Evolutionary conservation across 352 stramenopile species (phyloP).

Genomic region (Globisporangium camurandrum): DNA sequence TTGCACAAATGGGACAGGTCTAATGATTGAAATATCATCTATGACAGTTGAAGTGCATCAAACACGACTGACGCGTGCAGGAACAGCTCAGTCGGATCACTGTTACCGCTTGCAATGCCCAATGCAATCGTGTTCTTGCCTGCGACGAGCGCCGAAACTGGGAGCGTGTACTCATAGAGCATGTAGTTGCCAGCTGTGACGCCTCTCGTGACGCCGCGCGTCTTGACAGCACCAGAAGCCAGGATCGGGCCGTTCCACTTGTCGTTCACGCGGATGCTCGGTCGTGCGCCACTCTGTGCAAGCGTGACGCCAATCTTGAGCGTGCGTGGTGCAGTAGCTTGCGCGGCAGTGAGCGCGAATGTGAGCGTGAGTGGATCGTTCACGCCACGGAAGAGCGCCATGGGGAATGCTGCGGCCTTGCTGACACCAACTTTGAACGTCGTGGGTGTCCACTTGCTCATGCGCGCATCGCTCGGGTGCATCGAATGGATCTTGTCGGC

Average conservation of each 20-base stretch:
- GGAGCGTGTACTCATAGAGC: constrained; percentile 41
- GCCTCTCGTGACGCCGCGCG: constrained; percentile 36
- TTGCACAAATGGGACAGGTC: no score
- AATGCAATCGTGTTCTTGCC: constrained; percentile 31
- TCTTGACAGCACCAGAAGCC: constrained; percentile 28
- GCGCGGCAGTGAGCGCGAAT: constrained; percentile 19
- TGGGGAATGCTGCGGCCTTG: constrained; percentile 22
- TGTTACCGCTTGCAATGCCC: constrained; percentile 32
- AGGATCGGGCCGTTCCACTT: constrained; percentile 29
- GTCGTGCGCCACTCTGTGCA: constrained; percentile 21
- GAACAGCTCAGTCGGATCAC: constrained; percentile 30
- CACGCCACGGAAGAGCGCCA: constrained; percentile 36
- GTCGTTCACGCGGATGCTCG: constrained; percentile 26
- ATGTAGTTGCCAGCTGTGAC: constrained; percentile 40
- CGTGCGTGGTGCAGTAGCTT: constrained; percentile 17
- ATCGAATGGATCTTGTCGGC: constrained; percentile 47
- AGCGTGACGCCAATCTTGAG: constrained; percentile 37
- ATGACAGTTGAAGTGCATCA: constrained; percentile 39
- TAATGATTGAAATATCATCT: no score
- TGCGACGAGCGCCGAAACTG: constrained; percentile 21
- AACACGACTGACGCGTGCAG: constrained; percentile 36
- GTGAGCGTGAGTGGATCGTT: constrained; percentile 32
- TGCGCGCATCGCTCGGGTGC: constrained; percentile 37
- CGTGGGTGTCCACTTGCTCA: constrained; percentile 18
- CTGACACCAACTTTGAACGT: constrained; percentile 21